Percentiles rank a stretch among this genome's conserved stretches.
Conservation (phyloP, 371 early-diverging fungal genomes). For the Apophysomyces elegans region DNA sequence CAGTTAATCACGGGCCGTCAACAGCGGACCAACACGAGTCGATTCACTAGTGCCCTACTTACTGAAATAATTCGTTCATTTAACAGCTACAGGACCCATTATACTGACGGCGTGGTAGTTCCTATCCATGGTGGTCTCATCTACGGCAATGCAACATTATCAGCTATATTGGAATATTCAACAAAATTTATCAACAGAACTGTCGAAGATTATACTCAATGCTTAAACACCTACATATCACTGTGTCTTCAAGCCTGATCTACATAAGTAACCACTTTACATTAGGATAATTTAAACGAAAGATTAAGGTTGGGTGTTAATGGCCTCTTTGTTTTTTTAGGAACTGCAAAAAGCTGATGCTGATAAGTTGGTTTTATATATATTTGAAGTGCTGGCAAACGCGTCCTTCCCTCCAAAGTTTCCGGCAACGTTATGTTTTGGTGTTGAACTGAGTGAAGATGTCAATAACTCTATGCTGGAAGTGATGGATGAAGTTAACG, state of each 20-base stretch:
- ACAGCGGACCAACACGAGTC: not conserved
- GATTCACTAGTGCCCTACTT: not conserved
- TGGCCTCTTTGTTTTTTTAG: not conserved
- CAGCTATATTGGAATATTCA: not conserved
- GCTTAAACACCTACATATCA: not conserved
- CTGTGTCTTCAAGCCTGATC: not conserved
- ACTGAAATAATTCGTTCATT: not conserved
- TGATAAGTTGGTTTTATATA: not conserved
- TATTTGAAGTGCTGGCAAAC: not conserved
- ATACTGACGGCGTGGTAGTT: not conserved
- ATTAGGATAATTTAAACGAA: not conserved
- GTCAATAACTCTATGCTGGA: not conserved
- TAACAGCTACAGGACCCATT: not conserved
- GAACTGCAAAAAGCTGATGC: not conserved
- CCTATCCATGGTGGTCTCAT: not conserved
- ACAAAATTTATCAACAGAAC: not conserved
- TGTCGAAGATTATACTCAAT: not conserved
- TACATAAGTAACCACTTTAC: not conserved
- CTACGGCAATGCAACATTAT: not conserved
- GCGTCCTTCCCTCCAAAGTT: not conserved
- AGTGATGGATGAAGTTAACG: not conserved
- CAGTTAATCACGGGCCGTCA: not conserved
- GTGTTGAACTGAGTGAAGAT: not conserved
- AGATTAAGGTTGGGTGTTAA: not conserved
- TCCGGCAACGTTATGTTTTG: not conserved